Conservation (phyloP, 2,329 filamentous ascomycete species). For the Simplicillium aogashimaense region DNA sequence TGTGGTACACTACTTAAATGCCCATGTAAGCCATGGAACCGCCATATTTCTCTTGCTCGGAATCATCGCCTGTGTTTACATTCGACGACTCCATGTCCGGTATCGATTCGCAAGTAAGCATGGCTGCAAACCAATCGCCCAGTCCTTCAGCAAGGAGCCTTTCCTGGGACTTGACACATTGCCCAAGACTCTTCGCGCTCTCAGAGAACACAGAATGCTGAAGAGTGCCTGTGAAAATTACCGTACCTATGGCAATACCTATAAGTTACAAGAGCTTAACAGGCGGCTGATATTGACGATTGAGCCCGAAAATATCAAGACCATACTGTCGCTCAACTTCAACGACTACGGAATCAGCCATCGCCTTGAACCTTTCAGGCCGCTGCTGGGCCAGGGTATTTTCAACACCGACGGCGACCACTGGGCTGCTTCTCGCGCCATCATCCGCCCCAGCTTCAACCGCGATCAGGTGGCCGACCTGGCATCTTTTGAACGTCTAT, state of each 20-base stretch:
- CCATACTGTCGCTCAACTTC: conserved; percentile 38
- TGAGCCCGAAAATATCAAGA: conserved; percentile 39
- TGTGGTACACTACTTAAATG: too few relatives aligned
- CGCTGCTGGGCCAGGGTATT: conserved; percentile 28
- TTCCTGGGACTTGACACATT: conserved; percentile 9
- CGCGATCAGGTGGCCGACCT: conserved; percentile 14
- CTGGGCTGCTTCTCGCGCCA: conserved; percentile 29
- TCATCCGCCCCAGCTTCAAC: conserved; percentile 18
- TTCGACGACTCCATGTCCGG: not conserved
- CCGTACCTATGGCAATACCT: conserved; percentile 5
- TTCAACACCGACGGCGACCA: conserved; percentile 30
- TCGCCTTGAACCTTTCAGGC: conserved; percentile 15
- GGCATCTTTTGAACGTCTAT: conserved; percentile 10
- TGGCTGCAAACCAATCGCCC: conserved; percentile 3
- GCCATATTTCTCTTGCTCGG: too few relatives aligned
- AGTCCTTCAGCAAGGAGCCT: conserved; percentile 1
- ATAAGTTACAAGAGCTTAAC: not conserved
- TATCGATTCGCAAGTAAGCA: conserved; percentile 1
- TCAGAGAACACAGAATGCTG: conserved; percentile 3
- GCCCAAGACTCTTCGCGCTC: not conserved
- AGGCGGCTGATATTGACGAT: conserved; percentile 12
- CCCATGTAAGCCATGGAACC: too few relatives aligned
- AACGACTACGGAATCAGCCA: conserved; percentile 27
- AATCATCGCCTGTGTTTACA: not conserved
- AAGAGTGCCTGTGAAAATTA: not conserved